These are phyloP conservation scores for Liriodendron chinense DNA, from an alignment of 164 flowering plant genomes.

Conservation along the genomic window DNA sequence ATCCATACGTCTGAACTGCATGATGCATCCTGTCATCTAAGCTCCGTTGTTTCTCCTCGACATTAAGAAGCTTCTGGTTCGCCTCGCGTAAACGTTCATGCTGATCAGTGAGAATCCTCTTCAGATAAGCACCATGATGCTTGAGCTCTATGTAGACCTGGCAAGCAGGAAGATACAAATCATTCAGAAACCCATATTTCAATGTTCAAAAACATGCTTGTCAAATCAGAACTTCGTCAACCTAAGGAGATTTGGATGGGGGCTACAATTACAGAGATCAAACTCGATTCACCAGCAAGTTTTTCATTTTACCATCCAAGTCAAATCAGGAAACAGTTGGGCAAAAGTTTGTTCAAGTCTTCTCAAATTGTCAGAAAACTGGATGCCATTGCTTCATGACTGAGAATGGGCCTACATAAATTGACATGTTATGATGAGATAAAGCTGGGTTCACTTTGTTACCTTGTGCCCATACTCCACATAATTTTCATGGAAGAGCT, in stretches of 20 bases:
- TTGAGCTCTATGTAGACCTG: slow-evolving; percentile 88
- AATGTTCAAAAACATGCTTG: neutral
- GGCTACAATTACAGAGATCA: neutral
- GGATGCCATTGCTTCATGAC: neutral
- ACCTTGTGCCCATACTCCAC: slow-evolving; percentile 99
- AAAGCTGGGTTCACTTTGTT: slow-evolving; percentile 5
- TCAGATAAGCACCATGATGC: slow-evolving; percentile 69
- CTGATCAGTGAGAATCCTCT: slow-evolving; percentile 65
- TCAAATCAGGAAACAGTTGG: neutral
- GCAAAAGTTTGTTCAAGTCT: neutral
- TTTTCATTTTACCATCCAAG: neutral
- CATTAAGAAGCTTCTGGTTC: slow-evolving; percentile 48
- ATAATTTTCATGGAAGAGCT: slow-evolving; percentile 87
- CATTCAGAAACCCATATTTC: neutral
- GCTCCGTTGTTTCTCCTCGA: slow-evolving; percentile 60
- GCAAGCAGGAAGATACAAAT: neutral
- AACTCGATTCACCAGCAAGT: neutral
- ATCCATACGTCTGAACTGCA: slow-evolving; percentile 41
- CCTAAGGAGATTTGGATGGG: neutral
- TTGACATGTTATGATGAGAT: neutral
- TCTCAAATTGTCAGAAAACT: neutral
- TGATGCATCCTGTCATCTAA: slow-evolving; percentile 49
- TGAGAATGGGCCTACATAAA: neutral
- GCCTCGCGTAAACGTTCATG: slow-evolving; percentile 55
- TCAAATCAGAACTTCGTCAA: neutral